Percentiles rank a stretch among this genome's conserved stretches.
These are phyloP conservation scores for Wickerhamomyces xylosicus DNA, from an alignment of 805 yeast genomes.

Conservation along the genomic window DNA sequence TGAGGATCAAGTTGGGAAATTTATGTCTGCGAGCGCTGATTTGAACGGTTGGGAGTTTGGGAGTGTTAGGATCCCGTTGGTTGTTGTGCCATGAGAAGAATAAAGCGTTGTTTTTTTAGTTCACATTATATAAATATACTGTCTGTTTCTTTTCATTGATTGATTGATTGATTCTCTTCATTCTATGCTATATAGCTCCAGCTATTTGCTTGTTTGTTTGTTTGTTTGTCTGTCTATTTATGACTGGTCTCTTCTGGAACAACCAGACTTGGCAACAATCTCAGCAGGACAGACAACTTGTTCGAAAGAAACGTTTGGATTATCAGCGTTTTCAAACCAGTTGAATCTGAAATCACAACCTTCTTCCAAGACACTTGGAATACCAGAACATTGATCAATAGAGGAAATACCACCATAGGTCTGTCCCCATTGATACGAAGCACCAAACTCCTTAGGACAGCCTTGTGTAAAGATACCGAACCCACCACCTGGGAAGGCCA, in stretches of 20 bases:
- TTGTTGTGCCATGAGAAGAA: not conserved
- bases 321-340: conserved; percentile 9
- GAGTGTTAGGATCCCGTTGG: not conserved
- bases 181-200: too few species aligned
- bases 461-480: conserved; percentile 6
- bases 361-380: conserved; percentile 4
- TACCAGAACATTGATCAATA: conserved; percentile 2
- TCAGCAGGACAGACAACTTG: conserved; percentile 10
- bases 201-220: too few species aligned
- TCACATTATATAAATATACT: too few species aligned
- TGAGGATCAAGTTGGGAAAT: conserved; percentile 26
- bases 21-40: conserved; percentile 10
- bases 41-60: not conserved
- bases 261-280: conserved; percentile 6
- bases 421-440: conserved; percentile 7
- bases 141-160: too few species aligned
- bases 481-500: conserved; percentile 11
- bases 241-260: conserved; percentile 9
- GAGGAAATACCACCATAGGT: conserved; percentile 9
- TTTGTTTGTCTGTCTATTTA: too few species aligned
- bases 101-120: too few species aligned
- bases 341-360: conserved; percentile 10
- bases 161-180: too few species aligned
- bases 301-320: conserved; percentile 9
- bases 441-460: conserved; percentile 7